Conservation (phyloP, 352 stramenopile genomes). For the Globisporangium nodosum region DNA sequence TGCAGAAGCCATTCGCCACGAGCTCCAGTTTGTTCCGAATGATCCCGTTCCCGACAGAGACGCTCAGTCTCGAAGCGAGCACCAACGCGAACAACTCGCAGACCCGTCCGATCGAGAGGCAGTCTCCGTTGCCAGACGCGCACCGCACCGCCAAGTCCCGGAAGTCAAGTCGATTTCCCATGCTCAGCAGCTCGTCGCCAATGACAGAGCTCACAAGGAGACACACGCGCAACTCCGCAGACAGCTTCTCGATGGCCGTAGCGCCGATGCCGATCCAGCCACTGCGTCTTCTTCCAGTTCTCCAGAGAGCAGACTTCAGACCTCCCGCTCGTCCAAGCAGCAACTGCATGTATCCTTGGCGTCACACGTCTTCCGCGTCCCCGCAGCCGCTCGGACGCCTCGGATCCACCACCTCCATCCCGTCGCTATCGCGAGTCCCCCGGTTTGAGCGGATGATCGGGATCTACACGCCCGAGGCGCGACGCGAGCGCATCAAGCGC, state of each 20-base stretch:
- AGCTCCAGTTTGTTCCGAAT: conserved; percentile 10
- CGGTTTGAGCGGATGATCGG: conserved; percentile 43
- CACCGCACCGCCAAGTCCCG: conserved; percentile 4
- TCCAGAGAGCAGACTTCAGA: background rate
- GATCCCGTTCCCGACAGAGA: conserved; percentile 11
- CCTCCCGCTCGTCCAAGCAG: too few species aligned
- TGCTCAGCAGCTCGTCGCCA: conserved; percentile 3
- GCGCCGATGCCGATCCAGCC: background rate
- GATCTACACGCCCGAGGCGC: conserved; percentile 47
- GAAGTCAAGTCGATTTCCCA: conserved; percentile 1
- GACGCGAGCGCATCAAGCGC: conserved; percentile 46
- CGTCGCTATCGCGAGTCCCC: background rate
- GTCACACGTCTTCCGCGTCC: background rate
- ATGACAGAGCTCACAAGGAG: conserved; percentile 13
- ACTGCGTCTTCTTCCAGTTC: background rate
- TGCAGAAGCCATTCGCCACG: conserved; percentile 4
- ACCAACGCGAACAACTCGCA: background rate
- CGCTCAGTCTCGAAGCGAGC: conserved; percentile 3
- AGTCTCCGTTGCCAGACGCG: conserved; percentile 12
- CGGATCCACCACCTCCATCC: background rate
- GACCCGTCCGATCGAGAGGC: conserved; percentile 2
- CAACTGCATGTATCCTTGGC: background rate
- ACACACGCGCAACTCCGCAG: background rate
- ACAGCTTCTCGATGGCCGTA: background rate
- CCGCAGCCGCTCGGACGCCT: background rate